Evolutionary conservation across 441 rosid species (phyloP).

Genomic region (Bocquillonia castaneifolia): DNA sequence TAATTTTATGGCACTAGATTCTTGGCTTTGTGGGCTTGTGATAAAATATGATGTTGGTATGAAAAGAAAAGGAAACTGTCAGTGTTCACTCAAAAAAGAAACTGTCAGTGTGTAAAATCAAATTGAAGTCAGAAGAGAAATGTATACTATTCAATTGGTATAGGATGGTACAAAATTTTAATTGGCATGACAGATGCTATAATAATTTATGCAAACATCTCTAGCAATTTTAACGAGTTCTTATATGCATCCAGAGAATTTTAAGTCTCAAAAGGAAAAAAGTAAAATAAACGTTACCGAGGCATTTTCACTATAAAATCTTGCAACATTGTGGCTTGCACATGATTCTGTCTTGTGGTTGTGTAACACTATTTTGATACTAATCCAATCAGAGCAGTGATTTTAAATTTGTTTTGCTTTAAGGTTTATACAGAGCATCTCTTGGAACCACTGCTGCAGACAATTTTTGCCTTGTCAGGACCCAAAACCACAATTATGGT

Average conservation of each 20-base stretch:
- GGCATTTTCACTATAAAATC: background rate
- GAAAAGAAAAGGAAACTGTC: background rate
- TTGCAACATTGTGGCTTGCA: background rate
- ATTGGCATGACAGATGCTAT: background rate
- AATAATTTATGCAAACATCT: conserved; percentile 8
- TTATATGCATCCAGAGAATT: background rate
- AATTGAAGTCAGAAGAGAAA: background rate
- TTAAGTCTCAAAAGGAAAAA: background rate
- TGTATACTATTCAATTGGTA: background rate
- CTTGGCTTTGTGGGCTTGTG: background rate
- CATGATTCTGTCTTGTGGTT: background rate
- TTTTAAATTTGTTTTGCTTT: conserved; percentile 23
- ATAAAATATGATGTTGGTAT: background rate
- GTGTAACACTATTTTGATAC: background rate
- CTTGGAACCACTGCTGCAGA: conserved; percentile 68
- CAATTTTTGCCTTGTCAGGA: conserved; percentile 68
- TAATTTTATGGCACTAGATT: background rate
- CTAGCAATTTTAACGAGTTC: background rate
- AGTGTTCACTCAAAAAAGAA: no score
- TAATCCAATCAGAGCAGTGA: conserved; percentile 21
- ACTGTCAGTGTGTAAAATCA: background rate
- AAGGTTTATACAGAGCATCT: conserved; percentile 96
- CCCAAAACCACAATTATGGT: conserved; percentile 84
- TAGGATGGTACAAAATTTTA: background rate
- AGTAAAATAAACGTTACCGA: background rate